These are phyloP conservation scores for Asterophora parasitica DNA, from an alignment of 768 basidiomycete species.

Conservation along the genomic window DNA sequence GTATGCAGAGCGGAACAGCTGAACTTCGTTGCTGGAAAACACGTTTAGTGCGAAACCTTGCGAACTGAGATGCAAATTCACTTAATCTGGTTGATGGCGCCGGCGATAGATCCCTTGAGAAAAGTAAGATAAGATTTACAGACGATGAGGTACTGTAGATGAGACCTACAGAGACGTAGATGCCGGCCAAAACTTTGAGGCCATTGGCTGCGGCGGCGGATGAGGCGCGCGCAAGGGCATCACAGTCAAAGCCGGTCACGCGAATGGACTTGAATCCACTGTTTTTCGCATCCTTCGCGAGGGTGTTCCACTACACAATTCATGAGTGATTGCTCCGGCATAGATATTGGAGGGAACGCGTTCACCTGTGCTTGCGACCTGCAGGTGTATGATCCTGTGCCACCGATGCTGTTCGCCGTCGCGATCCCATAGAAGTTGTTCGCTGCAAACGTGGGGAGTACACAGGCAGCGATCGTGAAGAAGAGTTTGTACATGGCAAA, in stretches of 20 bases:
- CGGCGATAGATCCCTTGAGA: conserved; percentile 26
- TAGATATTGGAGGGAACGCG: not conserved
- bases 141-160: not conserved
- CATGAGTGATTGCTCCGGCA: not conserved
- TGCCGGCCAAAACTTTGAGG: conserved; percentile 30
- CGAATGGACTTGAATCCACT: conserved; percentile 31
- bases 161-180: conserved; percentile 25
- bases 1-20: conserved; percentile 28
- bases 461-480: conserved; percentile 10
- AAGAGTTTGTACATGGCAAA: conserved; percentile 3
- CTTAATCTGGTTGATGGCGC: conserved; percentile 24
- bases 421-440: conserved; percentile 31
- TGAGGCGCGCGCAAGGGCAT: conserved; percentile 31
- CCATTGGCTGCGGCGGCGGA: conserved; percentile 27
- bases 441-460: conserved; percentile 17
- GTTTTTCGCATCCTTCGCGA: conserved; percentile 26
- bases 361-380: conserved; percentile 29
- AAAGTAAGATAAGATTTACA: not conserved
- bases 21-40: conserved; percentile 28
- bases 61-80: conserved; percentile 12
- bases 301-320: conserved; percentile 27
- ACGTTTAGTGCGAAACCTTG: not conserved
- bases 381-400: conserved; percentile 25
- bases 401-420: conserved; percentile 30
- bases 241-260: conserved; percentile 33